These are phyloP conservation scores for Diaporthe sp. DNA, from an alignment of 2,329 filamentous ascomycete genomes.

Conservation along the genomic window DNA sequence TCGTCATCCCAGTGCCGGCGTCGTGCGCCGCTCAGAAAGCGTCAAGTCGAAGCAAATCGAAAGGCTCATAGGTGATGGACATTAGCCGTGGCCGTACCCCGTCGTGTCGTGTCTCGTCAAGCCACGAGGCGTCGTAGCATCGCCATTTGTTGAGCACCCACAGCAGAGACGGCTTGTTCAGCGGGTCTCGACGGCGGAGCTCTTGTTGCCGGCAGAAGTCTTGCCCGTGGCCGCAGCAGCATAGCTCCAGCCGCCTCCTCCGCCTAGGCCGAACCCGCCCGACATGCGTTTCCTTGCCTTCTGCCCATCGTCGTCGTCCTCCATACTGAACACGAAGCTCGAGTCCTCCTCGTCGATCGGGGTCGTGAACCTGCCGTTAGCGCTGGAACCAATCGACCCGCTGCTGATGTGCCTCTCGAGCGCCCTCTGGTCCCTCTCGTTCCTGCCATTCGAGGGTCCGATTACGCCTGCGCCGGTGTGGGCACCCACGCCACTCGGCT, in stretches of 20 bases:
- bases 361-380: constrained; percentile 70
- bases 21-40: background rate
- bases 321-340: constrained; percentile 76
- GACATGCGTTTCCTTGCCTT: constrained; percentile 63
- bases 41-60: background rate
- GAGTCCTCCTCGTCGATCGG: constrained; percentile 76
- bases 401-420: constrained; percentile 73
- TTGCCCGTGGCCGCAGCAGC: constrained; percentile 49
- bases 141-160: background rate
- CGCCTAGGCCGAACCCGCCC: constrained; percentile 53
- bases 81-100: background rate
- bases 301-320: constrained; percentile 68
- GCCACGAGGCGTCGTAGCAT: constrained; percentile 15
- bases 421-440: constrained; percentile 57
- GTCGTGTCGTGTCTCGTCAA: constrained; percentile 7
- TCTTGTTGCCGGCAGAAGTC: constrained; percentile 29
- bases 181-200: constrained; percentile 39
- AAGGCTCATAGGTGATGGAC: background rate
- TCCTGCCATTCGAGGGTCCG: constrained; percentile 52
- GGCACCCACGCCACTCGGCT: constrained; percentile 53
- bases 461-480: constrained; percentile 54
- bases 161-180: constrained; percentile 8
- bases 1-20: background rate
- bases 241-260: constrained; percentile 58
- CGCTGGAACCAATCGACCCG: constrained; percentile 69